Evolutionary conservation across 352 stramenopile species (phyloP), one percentile per base, ranked within the genome.

Genomic region (Pythium sukuiense): DNA sequence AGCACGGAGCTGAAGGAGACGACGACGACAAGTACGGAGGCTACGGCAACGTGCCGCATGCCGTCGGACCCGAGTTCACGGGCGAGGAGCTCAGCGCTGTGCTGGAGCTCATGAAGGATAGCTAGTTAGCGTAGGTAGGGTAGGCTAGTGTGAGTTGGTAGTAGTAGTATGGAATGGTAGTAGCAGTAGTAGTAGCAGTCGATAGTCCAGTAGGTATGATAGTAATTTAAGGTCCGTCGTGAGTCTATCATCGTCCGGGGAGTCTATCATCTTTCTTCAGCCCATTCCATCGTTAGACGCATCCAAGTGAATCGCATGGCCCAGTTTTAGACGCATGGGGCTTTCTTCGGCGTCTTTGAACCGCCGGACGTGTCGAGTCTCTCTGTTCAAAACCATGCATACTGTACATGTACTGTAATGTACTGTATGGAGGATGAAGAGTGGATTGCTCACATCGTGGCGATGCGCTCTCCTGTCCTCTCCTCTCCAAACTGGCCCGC

Each of bases 81-180:
- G 81, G 81, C n/a, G 83, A 90, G 65, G 83, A 91, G 64, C 79
- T 91, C 14, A 91, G 71, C 48, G 83, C 83, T 32, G 83, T 92
- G 59, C 45, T 91, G 53, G 80, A 91, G 54, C 78, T 91, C 61
- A 91, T 91, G 83, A 89, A 91, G 62, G 82, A 89, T 41, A 78
- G 39, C 39, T 48, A 48, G 39, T 13, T 24, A 48, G 39, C 78
- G 48, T 90, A 76, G 70, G 74, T 55, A 14, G 76, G 78, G 72
- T 79, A 79, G 59, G 20, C 20, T 24, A 24, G 20, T 24, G 20
- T 24, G 20, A 37, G 20, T 24, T 18, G 20, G 20, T 5, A 33
- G 27, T 35, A 33, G 7, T 35, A 55, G 48, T 33, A 14, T n/a
- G 46, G 8, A 14, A 27, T 26, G 7, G 11, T 18, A 55, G 48